Conservation (phyloP, 2,329 filamentous ascomycete species). For the Fusarium verrucosum region DNA sequence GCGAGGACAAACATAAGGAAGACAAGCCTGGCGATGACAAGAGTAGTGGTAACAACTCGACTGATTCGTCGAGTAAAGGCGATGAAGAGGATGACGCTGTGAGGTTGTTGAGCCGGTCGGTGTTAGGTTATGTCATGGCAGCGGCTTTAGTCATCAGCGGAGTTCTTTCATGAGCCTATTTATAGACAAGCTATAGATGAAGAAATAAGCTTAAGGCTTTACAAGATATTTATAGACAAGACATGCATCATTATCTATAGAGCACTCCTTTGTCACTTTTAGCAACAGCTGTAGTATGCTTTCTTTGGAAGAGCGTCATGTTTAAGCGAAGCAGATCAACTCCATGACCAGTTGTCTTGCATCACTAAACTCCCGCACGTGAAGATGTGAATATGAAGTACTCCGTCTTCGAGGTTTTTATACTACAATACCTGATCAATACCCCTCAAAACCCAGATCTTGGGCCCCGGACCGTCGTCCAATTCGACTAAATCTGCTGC, state of each 20-base stretch:
- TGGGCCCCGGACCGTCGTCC: constrained; percentile 37
- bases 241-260: neutral
- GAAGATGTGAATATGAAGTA: too few relatives aligned
- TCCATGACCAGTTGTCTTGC: too few relatives aligned
- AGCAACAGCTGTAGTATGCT: neutral
- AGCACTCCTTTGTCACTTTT: neutral
- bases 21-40: neutral
- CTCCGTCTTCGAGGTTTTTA: constrained; percentile 25
- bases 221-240: too few relatives aligned
- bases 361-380: too few relatives aligned
- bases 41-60: neutral
- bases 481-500: constrained; percentile 44
- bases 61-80: constrained; percentile 1
- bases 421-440: constrained; percentile 39
- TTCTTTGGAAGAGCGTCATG: too few relatives aligned
- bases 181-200: neutral
- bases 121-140: constrained; percentile 19
- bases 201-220: too few relatives aligned
- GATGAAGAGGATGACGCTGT: constrained; percentile 28
- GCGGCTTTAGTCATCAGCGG: constrained; percentile 4
- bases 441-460: constrained; percentile 20
- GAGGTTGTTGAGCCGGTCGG: neutral
- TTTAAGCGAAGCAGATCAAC: too few relatives aligned
- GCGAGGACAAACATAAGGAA: too few relatives aligned
- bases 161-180: neutral